A percentile compares a stretch with the other conserved stretches of the same genome.
phyloP scores from a whole-genome alignment of 768 basidiomycete species.

The Boletales sp. region DNA sequence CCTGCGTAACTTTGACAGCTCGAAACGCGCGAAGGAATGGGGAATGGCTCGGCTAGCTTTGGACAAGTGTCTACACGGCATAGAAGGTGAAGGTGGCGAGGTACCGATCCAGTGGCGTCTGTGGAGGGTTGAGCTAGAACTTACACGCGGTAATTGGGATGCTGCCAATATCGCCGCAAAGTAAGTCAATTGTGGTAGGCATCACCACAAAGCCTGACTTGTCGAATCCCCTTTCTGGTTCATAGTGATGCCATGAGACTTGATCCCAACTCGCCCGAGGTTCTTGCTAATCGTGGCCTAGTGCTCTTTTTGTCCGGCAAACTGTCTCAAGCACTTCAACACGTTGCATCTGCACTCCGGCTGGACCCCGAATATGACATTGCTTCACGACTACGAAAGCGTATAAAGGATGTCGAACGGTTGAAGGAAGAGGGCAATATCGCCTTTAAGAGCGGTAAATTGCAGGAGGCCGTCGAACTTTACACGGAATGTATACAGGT shows the following conservation, averaged over 20 bases:
- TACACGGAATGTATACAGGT: conserved; percentile 75
- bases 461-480: conserved; percentile 60
- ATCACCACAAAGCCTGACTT: conserved; percentile 2
- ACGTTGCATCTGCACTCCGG: conserved; percentile 66
- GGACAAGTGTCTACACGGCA: conserved; percentile 69
- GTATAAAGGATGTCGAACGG: conserved; percentile 78
- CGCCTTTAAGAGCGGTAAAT: conserved; percentile 61
- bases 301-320: conserved; percentile 73
- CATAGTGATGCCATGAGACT: conserved; percentile 70
- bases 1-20: conserved; percentile 57
- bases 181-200: conserved; percentile 39
- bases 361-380: conserved; percentile 73
- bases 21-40: conserved; percentile 65
- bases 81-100: conserved; percentile 73
- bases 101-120: conserved; percentile 76
- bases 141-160: conserved; percentile 69
- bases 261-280: conserved; percentile 73
- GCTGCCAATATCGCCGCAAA: conserved; percentile 71
- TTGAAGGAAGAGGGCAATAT: conserved; percentile 83
- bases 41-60: conserved; percentile 73
- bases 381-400: conserved; percentile 68
- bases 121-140: conserved; percentile 76
- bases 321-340: conserved; percentile 67
- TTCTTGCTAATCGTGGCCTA: conserved; percentile 71
- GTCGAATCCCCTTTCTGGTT: neutral